Evolutionary conservation across 257 asterid species (phyloP).

Genomic region (Lithospermum erythrorhizon): DNA sequence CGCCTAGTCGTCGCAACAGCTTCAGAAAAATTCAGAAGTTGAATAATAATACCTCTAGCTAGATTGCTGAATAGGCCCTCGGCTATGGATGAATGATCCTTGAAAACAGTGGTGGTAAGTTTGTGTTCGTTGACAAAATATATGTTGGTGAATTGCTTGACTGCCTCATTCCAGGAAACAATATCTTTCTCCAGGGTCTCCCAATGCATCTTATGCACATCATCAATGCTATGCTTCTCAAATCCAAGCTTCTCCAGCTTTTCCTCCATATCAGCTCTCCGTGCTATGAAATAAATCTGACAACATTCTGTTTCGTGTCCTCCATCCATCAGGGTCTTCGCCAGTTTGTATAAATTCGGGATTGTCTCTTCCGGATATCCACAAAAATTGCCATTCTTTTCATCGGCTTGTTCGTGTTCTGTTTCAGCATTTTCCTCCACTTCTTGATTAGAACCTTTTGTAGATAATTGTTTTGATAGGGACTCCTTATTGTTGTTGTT

Average conservation of each 20-base stretch:
- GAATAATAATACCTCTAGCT: constrained; percentile 23
- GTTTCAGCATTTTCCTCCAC: constrained; percentile 14
- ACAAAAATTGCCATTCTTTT: constrained; percentile 13
- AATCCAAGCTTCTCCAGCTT: constrained; percentile 42
- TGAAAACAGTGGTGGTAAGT: constrained; percentile 36
- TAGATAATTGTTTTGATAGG: constrained; percentile 4
- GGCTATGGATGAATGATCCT: constrained; percentile 22
- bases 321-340: constrained; percentile 40
- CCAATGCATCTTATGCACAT: constrained; percentile 66
- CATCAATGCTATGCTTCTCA: constrained; percentile 64
- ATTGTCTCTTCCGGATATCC: constrained; percentile 40
- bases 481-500: constrained; percentile 8
- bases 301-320: constrained; percentile 67
- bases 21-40: constrained; percentile 59
- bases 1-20: constrained; percentile 61
- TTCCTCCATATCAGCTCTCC: constrained; percentile 59
- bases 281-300: constrained; percentile 37
- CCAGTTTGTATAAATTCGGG: constrained; percentile 24
- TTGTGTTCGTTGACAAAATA: constrained; percentile 39
- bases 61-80: constrained; percentile 28
- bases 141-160: constrained; percentile 28
- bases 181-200: constrained; percentile 66
- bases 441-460: not conserved
- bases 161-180: constrained; percentile 43
- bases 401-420: constrained; percentile 15